Conservation (phyloP, 768 basidiomycete genomes). For the Trametes sanguinea region DNA sequence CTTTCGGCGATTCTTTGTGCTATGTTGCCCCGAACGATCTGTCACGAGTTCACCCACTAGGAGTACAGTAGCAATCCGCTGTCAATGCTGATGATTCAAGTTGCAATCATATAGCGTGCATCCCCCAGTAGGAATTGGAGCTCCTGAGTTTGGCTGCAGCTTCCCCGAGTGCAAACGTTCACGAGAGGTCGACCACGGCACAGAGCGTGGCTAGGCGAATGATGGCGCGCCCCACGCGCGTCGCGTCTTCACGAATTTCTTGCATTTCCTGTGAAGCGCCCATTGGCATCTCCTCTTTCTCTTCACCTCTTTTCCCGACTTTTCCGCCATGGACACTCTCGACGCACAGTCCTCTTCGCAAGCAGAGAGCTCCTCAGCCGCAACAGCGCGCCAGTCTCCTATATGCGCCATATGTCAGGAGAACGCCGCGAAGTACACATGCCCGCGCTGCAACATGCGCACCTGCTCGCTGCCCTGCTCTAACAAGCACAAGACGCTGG, state of each 20-base stretch:
- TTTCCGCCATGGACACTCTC: neutral
- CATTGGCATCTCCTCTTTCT: neutral
- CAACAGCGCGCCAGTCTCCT: constrained; percentile 26
- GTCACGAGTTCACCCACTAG: too few relatives aligned
- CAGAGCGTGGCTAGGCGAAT: too few relatives aligned
- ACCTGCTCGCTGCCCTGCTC: constrained; percentile 79
- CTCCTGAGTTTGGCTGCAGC: too few relatives aligned
- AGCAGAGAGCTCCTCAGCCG: constrained; percentile 21
- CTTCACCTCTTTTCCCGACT: neutral
- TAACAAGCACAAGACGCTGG: constrained; percentile 58
- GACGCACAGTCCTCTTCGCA: neutral
- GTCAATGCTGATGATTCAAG: too few relatives aligned
- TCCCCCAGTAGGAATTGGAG: too few relatives aligned
- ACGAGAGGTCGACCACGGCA: too few relatives aligned
- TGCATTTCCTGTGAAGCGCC: neutral
- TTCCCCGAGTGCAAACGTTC: too few relatives aligned
- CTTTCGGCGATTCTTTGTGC: too few relatives aligned
- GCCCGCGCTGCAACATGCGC: constrained; percentile 69
- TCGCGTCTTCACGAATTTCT: constrained; percentile 1
- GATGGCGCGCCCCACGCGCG: neutral
- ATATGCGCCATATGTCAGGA: constrained; percentile 54
- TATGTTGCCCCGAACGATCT: too few relatives aligned
- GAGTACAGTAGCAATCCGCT: too few relatives aligned
- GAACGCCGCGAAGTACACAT: constrained; percentile 65
- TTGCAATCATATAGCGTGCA: too few relatives aligned